Percentiles rank a stretch among this genome's conserved stretches.
Conservation (phyloP, 306 rosid species). For the Echinosophora koreensis region DNA sequence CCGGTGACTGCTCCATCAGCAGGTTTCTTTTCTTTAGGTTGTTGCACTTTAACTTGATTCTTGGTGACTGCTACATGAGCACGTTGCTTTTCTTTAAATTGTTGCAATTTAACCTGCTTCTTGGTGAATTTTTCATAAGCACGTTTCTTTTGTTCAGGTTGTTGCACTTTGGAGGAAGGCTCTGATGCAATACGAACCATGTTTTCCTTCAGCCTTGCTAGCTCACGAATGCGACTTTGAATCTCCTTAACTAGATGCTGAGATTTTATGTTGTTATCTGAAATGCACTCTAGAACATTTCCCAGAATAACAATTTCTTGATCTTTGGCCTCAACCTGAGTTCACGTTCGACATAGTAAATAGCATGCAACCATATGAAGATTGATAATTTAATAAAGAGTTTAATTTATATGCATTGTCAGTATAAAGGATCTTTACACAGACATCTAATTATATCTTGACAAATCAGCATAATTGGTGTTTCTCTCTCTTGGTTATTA, state of each 20-base stretch:
- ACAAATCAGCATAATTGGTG: too few species aligned
- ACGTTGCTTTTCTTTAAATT: slow-evolving; percentile 9
- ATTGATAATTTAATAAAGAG: slow-evolving; percentile 7
- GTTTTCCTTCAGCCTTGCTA: slow-evolving; percentile 37
- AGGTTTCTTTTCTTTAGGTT: background rate
- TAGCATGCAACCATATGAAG: slow-evolving; percentile 19
- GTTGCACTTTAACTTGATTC: background rate
- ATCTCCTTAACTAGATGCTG: slow-evolving; percentile 47
- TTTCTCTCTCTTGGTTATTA: too few species aligned
- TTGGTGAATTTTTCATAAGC: background rate
- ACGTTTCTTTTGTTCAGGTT: background rate
- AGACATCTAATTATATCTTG: too few species aligned
- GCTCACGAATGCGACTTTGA: slow-evolving; percentile 38
- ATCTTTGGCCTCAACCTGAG: slow-evolving; percentile 55
- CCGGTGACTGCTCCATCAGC: background rate
- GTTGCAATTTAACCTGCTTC: slow-evolving; percentile 1
- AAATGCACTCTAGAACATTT: slow-evolving; percentile 51
- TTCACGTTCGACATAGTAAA: slow-evolving; percentile 10
- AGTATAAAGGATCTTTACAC: too few species aligned
- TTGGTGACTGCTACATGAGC: background rate
- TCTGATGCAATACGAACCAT: slow-evolving; percentile 7
- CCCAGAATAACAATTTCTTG: slow-evolving; percentile 51
- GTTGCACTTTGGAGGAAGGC: background rate
- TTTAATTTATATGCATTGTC: too few species aligned
- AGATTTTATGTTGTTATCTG: slow-evolving; percentile 54